phyloP scores from a whole-genome alignment of 2,329 filamentous ascomycete species.

The Colletotrichum musicola region DNA sequence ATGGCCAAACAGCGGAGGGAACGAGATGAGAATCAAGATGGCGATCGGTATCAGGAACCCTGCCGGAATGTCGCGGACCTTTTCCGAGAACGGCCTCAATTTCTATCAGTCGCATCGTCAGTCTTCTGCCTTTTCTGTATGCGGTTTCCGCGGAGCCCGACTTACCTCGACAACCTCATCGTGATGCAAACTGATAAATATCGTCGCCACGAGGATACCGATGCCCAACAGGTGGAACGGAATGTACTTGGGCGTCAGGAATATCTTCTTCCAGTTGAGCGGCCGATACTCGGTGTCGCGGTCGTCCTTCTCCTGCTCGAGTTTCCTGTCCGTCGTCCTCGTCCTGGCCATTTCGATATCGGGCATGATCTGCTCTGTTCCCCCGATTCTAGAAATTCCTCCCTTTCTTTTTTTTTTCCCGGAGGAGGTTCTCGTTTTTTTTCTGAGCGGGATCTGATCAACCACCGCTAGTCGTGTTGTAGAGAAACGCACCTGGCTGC shows the following conservation, averaged over 20 bases:
- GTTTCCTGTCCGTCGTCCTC: conserved; percentile 16
- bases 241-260: conserved; percentile 50
- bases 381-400: too few species aligned
- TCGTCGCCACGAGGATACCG: conserved; percentile 46
- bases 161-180: conserved; percentile 52
- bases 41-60: conserved; percentile 56
- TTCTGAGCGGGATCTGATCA: neutral
- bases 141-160: too few species aligned
- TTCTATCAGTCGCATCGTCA: neutral
- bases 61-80: conserved; percentile 52
- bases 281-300: conserved; percentile 49
- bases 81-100: conserved; percentile 52
- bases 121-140: neutral
- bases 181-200: conserved; percentile 52
- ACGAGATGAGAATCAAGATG: conserved; percentile 54
- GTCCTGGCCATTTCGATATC: conserved; percentile 36
- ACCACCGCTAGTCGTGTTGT: neutral
- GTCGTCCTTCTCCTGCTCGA: conserved; percentile 23
- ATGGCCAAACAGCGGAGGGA: conserved; percentile 57
- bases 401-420: too few species aligned
- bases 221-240: conserved; percentile 47
- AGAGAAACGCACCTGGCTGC: neutral
- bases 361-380: conserved; percentile 19
- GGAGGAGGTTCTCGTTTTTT: neutral
- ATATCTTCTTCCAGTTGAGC: conserved; percentile 51